A percentile compares a stretch with the other conserved stretches of the same genome.
Conservation (phyloP, 2,329 filamentous ascomycete genomes). For the Blumeria graminis region DNA sequence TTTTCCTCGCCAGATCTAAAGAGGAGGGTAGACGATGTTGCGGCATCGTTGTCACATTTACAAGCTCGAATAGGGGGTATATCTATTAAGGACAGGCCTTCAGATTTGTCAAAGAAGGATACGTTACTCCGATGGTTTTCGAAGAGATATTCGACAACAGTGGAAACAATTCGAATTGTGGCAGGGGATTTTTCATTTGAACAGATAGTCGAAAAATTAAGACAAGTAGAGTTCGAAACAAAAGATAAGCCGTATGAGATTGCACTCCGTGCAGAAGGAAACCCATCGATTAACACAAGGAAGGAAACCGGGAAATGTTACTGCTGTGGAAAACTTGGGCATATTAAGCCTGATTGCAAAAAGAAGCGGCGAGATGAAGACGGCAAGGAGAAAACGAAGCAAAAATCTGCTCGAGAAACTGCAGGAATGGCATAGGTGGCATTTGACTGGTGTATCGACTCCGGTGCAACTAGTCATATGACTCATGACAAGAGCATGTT, state of each 20-base stretch:
- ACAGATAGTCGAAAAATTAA: not conserved
- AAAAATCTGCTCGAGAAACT: not conserved
- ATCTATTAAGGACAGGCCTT: not conserved
- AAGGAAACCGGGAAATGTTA: not conserved
- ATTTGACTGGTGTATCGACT: not conserved
- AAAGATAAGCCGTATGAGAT: not conserved
- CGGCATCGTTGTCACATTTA: not conserved
- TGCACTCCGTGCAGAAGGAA: not conserved
- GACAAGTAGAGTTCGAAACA: not conserved
- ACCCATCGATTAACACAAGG: not conserved
- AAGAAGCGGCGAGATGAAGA: not conserved
- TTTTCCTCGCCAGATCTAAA: not conserved
- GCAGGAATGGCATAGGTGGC: not conserved
- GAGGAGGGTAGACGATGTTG: not conserved
- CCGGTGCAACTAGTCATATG: not conserved
- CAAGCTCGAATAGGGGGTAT: not conserved
- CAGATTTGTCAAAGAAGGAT: not conserved
- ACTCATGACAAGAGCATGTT: not conserved
- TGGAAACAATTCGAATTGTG: not conserved
- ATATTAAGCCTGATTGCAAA: not conserved
- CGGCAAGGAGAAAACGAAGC: not conserved
- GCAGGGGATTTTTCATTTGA: not conserved
- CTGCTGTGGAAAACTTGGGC: not conserved
- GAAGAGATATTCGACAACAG: not conserved
- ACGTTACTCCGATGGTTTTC: not conserved